Percentiles rank a stretch among this genome's conserved stretches.
These are phyloP conservation scores for Boletus speciosus DNA, from an alignment of 768 basidiomycete genomes.

Conservation along the genomic window DNA sequence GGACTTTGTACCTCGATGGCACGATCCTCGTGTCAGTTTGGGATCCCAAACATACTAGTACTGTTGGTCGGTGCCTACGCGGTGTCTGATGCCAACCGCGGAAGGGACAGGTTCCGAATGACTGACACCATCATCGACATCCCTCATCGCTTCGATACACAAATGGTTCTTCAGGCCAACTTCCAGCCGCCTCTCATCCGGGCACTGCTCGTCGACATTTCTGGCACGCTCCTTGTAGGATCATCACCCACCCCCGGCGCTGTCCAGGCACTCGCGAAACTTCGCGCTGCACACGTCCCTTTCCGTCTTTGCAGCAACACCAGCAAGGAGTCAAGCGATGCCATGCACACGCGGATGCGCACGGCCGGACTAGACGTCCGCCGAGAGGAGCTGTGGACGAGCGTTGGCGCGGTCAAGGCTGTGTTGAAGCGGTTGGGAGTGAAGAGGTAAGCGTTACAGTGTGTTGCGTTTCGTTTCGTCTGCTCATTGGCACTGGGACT, in stretches of 20 bases:
- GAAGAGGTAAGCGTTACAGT: slow-evolving; percentile 33
- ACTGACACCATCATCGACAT: neutral
- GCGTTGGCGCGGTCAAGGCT: slow-evolving; percentile 54
- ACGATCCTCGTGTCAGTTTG: too few species aligned
- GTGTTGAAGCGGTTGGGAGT: slow-evolving; percentile 40
- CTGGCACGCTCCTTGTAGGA: slow-evolving; percentile 62
- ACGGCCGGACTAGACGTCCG: slow-evolving; percentile 49
- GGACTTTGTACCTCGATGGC: too few species aligned
- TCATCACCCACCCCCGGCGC: slow-evolving; percentile 47
- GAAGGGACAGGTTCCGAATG: neutral
- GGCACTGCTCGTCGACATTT: slow-evolving; percentile 62
- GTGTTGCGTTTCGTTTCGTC: neutral
- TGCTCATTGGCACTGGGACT: neutral
- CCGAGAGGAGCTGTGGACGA: slow-evolving; percentile 56
- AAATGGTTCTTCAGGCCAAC: neutral
- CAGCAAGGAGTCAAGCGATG: slow-evolving; percentile 55
- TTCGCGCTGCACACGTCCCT: slow-evolving; percentile 35
- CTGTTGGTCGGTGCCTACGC: too few species aligned
- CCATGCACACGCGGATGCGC: slow-evolving; percentile 41
- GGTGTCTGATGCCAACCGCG: too few species aligned
- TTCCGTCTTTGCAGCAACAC: slow-evolving; percentile 67
- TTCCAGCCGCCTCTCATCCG: slow-evolving; percentile 28
- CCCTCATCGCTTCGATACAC: neutral
- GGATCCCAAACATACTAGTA: too few species aligned
- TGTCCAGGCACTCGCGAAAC: slow-evolving; percentile 21